These are phyloP conservation scores for Beauveria bassiana DNA, from an alignment of 2,329 filamentous ascomycete species.

Conservation along the genomic window DNA sequence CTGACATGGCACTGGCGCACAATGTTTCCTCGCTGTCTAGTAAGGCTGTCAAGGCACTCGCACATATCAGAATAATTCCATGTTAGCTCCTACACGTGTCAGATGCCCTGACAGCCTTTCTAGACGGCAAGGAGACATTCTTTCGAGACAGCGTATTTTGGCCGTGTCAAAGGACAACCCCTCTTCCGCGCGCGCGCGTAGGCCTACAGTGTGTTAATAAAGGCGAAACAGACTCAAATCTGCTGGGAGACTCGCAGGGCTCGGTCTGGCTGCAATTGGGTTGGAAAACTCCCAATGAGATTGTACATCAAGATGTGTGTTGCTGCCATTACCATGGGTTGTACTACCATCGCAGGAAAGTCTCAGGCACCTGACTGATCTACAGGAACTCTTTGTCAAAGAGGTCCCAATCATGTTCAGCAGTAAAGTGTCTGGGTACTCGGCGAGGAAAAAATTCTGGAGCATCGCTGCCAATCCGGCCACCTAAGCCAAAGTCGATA, in stretches of 20 bases:
- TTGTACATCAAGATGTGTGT: no score
- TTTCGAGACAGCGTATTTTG: not conserved
- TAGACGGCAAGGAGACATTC: not conserved
- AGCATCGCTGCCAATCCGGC: not conserved
- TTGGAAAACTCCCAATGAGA: no score
- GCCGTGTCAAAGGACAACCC: no score
- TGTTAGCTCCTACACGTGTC: not conserved
- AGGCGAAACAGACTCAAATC: not conserved
- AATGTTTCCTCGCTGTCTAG: not conserved
- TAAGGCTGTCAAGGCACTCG: not conserved
- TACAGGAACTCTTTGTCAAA: not conserved
- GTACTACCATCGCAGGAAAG: no score
- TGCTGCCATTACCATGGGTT: no score
- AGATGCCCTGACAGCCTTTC: not conserved
- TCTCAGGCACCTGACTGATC: not conserved
- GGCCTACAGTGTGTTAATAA: not conserved
- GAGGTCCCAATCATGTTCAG: not conserved
- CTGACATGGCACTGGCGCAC: not conserved
- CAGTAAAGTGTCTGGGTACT: not conserved
- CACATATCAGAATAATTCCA: not conserved
- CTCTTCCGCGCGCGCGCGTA: no score
- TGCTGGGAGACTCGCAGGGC: no score
- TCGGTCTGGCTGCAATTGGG: no score
- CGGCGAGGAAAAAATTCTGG: not conserved
- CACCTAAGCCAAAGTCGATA: not conserved